These are phyloP conservation scores for Suillus spraguei DNA, from an alignment of 768 basidiomycete genomes.

Conservation along the genomic window DNA sequence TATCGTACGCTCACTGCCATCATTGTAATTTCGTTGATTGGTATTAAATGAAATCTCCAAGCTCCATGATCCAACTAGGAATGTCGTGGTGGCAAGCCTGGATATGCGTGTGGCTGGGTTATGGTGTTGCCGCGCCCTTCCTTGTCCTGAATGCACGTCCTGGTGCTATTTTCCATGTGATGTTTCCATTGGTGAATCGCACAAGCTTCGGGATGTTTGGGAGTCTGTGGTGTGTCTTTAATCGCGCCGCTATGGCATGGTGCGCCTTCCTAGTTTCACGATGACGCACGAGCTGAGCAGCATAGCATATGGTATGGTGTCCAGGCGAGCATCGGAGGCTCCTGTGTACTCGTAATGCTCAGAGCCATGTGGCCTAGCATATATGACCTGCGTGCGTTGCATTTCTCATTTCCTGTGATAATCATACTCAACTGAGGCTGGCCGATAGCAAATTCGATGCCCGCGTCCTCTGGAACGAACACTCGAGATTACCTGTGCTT, in stretches of 20 bases:
- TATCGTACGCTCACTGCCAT: conserved; percentile 34
- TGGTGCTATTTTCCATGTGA: conserved; percentile 76
- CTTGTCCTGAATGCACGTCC: conserved; percentile 78
- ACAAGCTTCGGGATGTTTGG: conserved; percentile 83
- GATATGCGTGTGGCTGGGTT: conserved; percentile 76
- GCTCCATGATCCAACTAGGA: conserved; percentile 68
- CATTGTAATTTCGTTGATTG: background rate
- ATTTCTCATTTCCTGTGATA: background rate
- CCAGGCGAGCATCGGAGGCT: conserved; percentile 82
- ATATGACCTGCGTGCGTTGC: conserved; percentile 59
- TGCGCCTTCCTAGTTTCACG: conserved; percentile 35
- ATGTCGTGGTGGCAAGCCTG: conserved; percentile 87
- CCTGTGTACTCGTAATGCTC: conserved; percentile 74
- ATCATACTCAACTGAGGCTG: background rate
- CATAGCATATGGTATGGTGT: conserved; percentile 76
- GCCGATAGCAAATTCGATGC: conserved; percentile 62
- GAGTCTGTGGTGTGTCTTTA: conserved; percentile 78
- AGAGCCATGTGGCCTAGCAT: conserved; percentile 77
- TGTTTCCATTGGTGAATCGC: conserved; percentile 73
- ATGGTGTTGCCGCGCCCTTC: conserved; percentile 63
- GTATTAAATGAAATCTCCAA: background rate
- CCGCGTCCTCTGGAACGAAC: conserved; percentile 72
- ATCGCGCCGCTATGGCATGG: conserved; percentile 75
- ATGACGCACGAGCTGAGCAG: conserved; percentile 17
- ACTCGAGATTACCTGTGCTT: conserved; percentile 80